Percentiles rank a stretch among this genome's conserved stretches.
These are phyloP conservation scores for Candida nonsorbophila DNA, from an alignment of 805 yeast species.

Conservation along the genomic window DNA sequence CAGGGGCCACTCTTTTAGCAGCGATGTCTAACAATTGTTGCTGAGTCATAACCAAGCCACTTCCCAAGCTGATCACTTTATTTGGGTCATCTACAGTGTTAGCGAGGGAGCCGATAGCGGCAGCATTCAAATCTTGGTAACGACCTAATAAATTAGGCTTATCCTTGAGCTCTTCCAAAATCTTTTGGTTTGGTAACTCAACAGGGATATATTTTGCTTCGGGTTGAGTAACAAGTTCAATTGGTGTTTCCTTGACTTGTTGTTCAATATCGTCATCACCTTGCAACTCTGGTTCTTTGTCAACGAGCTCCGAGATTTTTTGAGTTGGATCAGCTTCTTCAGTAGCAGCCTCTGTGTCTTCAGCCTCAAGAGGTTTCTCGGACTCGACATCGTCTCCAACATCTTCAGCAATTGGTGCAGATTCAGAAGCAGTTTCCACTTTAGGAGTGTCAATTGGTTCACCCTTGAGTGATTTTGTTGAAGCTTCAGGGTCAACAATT, in stretches of 20 bases:
- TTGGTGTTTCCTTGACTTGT: conserved; percentile 23
- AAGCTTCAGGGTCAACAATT: conserved; percentile 5
- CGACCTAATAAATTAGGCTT: conserved; percentile 45
- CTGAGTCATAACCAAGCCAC: conserved; percentile 50
- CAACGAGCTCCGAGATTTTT: conserved; percentile 6
- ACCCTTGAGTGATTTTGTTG: too few species aligned
- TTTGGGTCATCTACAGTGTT: conserved; percentile 45
- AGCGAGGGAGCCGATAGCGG: conserved; percentile 43
- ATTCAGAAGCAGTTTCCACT: conserved; percentile 10
- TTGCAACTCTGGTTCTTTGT: too few species aligned
- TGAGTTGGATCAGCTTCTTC: conserved; percentile 8
- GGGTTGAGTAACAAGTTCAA: conserved; percentile 29
- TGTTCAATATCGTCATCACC: conserved; percentile 23
- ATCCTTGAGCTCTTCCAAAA: conserved; percentile 33
- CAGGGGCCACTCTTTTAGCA: conserved; percentile 50
- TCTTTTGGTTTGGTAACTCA: conserved; percentile 29
- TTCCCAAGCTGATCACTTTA: conserved; percentile 46
- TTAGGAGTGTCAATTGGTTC: conserved; percentile 15
- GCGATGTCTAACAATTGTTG: conserved; percentile 53
- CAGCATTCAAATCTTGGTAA: conserved; percentile 44
- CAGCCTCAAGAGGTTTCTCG: conserved; percentile 5
- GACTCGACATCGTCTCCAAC: conserved; percentile 7
- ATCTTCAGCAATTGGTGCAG: conserved; percentile 15
- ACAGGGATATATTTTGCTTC: conserved; percentile 30
- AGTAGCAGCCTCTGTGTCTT: conserved; percentile 12